Base-by-base conservation (phyloP, 1,284 basidiomycete genomes). In the Trichosporon faecale region DNA sequence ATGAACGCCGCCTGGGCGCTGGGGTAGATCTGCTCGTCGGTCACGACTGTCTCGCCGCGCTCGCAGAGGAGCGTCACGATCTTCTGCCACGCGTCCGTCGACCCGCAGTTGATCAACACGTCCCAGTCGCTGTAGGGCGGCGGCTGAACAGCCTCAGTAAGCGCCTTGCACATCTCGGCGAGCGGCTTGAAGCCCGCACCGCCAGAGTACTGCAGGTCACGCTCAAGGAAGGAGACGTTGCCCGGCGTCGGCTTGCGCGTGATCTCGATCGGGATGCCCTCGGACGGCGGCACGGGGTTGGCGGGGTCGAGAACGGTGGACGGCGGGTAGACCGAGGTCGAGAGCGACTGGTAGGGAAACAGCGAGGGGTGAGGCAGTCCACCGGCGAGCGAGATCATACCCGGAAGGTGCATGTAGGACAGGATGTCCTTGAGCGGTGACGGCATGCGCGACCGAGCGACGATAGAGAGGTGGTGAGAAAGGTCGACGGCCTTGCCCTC, bases 41-140 rank as follows among this genome's bases (percentile, higher is more conserved):
- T 86, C 2, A 93, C 79, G 66, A 92, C 85, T 16, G 86, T 85
- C 71, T 93, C 91, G 14, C 90, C 91, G 0, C 86, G 87, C 76
- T 93, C 90, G 78, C 88, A 88, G 12, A 93, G 82, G 87, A 91
- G 64, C 78, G 73, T 68, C 40, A 75, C 66, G 64, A 79, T 69
- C 68, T 80, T 80, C 69, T 68, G 81, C 74, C 77, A 87, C 44
- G 87, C 91, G 76, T 92, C 91, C 0, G 91, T 93, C 73, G 91
- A 91, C 16, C 91, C 91, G n/a, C 86, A 85, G 75, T 90, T 87
- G 5, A 90, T 40, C 18, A 91, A 78, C 1, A 85, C 86, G 3
- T 85, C 82, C 77, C 85, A 91, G 78, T 92, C 87, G 16, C 80
- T 74, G 78, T 90, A 91, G 0, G 84, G 89, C 0, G 91, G 91